phyloP scores from a whole-genome alignment of 106 monocot genomes.

The Apostasia ramifera region DNA sequence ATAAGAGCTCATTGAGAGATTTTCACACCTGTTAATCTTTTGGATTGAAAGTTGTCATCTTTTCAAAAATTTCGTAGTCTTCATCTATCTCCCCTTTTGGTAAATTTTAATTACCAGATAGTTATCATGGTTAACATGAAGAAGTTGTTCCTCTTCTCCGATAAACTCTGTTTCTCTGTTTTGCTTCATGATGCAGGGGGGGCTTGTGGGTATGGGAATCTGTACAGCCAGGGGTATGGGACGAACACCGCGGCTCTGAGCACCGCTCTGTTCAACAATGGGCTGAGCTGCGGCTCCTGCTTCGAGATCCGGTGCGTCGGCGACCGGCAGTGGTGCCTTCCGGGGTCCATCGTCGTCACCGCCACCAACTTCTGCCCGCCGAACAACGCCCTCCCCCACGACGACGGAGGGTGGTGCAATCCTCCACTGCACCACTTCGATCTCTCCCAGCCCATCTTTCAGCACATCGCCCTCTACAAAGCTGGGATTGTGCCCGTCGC shows the following conservation, averaged over 20 bases:
- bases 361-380: slow-evolving; percentile 95
- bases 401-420: slow-evolving; percentile 55
- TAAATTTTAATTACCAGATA: not conserved
- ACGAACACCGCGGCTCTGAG: slow-evolving; percentile 50
- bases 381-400: slow-evolving; percentile 57
- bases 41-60: not conserved
- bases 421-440: slow-evolving; percentile 47
- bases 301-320: slow-evolving; percentile 33
- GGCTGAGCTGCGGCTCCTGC: slow-evolving; percentile 48
- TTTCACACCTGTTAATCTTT: not conserved
- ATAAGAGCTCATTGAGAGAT: no score
- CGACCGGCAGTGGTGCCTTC: slow-evolving; percentile 38
- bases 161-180: not conserved
- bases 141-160: not conserved
- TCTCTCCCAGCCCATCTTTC: slow-evolving; percentile 46
- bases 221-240: slow-evolving; percentile 57
- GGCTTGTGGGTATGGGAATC: slow-evolving; percentile 53
- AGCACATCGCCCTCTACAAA: slow-evolving; percentile 36
- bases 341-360: slow-evolving; percentile 45
- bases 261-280: slow-evolving; percentile 53
- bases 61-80: not conserved
- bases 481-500: slow-evolving; percentile 51
- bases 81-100: not conserved
- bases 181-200: slow-evolving; percentile 26
- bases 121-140: not conserved